phyloP scores from a whole-genome alignment of 192 early-diverging fungal species.

The Linnemannia schmuckeri region DNA sequence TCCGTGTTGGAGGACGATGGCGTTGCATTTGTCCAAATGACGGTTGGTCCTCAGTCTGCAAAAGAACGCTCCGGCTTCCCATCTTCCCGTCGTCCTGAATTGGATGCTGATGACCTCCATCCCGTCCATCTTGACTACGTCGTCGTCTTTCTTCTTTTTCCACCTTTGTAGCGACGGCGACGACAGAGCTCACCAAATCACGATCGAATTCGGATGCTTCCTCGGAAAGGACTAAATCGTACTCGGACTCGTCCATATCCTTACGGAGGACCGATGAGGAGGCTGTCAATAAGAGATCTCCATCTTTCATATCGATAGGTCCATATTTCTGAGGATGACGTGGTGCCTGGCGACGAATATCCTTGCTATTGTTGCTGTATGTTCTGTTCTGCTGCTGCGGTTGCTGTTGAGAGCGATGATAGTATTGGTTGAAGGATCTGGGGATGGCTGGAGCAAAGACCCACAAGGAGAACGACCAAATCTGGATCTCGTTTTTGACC shows the following conservation, averaged over 20 bases:
- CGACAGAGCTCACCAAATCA: neutral
- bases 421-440: neutral
- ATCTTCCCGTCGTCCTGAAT: neutral
- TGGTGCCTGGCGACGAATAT: neutral
- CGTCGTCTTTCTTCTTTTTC: neutral
- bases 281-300: neutral
- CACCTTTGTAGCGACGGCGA: neutral
- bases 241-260: neutral
- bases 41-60: neutral
- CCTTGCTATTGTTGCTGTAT: neutral
- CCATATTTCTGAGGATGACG: neutral
- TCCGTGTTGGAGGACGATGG: neutral
- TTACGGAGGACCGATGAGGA: neutral
- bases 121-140: neutral
- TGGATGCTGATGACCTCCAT: neutral
- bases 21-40: neutral
- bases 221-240: neutral
- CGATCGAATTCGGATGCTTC: neutral
- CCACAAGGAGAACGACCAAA: constrained; percentile 15
- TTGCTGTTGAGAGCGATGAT: neutral
- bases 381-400: neutral
- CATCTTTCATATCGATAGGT: neutral
- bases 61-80: neutral
- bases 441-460: constrained; percentile 1
- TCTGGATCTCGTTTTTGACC: constrained; percentile 14